phyloP scores from a whole-genome alignment of 2,329 filamentous ascomycete genomes.

The Fusarium sp. region DNA sequence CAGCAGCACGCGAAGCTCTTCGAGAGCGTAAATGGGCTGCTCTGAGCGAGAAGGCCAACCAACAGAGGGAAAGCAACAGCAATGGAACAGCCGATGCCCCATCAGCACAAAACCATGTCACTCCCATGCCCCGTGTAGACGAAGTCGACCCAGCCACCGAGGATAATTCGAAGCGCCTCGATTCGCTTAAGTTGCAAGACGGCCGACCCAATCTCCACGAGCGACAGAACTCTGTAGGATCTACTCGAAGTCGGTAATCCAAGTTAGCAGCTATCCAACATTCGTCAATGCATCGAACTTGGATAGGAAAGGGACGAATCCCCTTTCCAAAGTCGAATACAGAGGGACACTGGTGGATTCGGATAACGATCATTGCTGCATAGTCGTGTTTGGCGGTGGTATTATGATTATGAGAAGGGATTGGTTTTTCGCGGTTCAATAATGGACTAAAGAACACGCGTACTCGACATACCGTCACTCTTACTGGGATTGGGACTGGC shows the following conservation, averaged over 20 bases:
- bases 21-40: constrained; percentile 91
- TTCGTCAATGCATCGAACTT: constrained; percentile 10
- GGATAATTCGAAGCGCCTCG: constrained; percentile 86
- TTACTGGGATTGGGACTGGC: constrained; percentile 23
- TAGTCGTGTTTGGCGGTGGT: constrained; percentile 23
- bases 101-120: constrained; percentile 50
- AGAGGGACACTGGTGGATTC: constrained; percentile 1
- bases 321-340: constrained; percentile 11
- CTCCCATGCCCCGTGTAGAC: constrained; percentile 65
- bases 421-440: constrained; percentile 35
- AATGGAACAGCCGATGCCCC: constrained; percentile 43
- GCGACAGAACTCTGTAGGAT: constrained; percentile 68
- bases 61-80: constrained; percentile 62
- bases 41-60: constrained; percentile 81
- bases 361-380: constrained; percentile 27
- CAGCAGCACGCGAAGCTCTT: constrained; percentile 82
- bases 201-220: constrained; percentile 67
- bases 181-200: constrained; percentile 91
- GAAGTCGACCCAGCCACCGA: constrained; percentile 83
- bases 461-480: constrained; percentile 30
- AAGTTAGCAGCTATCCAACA: constrained; percentile 7
- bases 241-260: constrained; percentile 61
- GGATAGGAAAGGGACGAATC: constrained; percentile 14
- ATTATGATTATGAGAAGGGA: constrained; percentile 33
- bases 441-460: constrained; percentile 36